Evolutionary conservation across 1,139 yeast species (phyloP).

Genomic region (Yamadazyma friedrichii): DNA sequence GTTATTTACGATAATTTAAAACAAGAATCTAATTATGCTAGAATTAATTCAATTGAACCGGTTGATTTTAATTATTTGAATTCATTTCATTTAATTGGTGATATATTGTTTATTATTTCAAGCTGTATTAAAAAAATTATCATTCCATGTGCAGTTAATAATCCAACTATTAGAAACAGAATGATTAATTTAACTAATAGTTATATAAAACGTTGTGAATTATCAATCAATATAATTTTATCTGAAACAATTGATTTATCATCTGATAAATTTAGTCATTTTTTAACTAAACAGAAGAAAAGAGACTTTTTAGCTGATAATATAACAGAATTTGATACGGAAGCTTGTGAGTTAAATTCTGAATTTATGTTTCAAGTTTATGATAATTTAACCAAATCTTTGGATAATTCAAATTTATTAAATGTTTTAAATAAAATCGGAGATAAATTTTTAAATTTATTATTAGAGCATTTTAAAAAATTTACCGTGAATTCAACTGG

Average conservation of each 20-base stretch:
- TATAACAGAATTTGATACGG: slow-evolving; percentile 57
- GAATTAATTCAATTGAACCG: slow-evolving; percentile 20
- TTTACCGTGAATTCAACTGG: slow-evolving; percentile 79
- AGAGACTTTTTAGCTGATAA: slow-evolving; percentile 38
- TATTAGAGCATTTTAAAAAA: slow-evolving; percentile 74
- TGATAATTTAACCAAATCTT: slow-evolving; percentile 28
- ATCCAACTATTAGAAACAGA: slow-evolving; percentile 59
- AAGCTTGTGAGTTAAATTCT: slow-evolving; percentile 64
- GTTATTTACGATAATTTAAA: slow-evolving; percentile 52
- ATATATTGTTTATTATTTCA: slow-evolving; percentile 65
- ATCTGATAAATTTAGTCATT: slow-evolving; percentile 44
- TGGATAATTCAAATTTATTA: slow-evolving; percentile 55
- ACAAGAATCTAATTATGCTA: slow-evolving; percentile 27
- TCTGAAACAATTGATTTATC: slow-evolving; percentile 55
- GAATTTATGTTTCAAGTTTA: slow-evolving; percentile 50
- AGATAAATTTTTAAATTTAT: slow-evolving; percentile 51
- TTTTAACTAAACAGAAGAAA: slow-evolving; percentile 46
- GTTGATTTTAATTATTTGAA: slow-evolving; percentile 48
- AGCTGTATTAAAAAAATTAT: slow-evolving; percentile 70
- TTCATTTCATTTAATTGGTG: slow-evolving; percentile 56
- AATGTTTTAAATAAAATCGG: slow-evolving; percentile 62
- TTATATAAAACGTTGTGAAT: slow-evolving; percentile 66
- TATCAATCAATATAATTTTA: slow-evolving; percentile 64
- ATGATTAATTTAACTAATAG: slow-evolving; percentile 66
- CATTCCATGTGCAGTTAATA: slow-evolving; percentile 66